Evolutionary conservation across 108 stramenopile genomes (phyloP), one percentile per base, ranked within the genome.

Genomic region (Epithemia pelagica): DNA sequence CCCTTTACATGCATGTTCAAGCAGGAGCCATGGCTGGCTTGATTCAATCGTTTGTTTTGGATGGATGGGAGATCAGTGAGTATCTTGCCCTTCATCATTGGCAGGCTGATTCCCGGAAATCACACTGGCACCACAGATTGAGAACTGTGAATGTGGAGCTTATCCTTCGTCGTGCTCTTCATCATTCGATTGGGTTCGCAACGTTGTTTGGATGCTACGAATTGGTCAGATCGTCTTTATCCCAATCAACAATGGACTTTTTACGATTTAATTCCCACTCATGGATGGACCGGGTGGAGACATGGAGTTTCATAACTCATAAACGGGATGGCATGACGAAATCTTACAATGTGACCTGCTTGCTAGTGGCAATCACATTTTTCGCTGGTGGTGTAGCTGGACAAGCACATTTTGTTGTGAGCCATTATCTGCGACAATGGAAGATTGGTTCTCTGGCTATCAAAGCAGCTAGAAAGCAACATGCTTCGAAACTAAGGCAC

Each of bases 131-230:
- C 37, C 37, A 46, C 37, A 46, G 15, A 10, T 15, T 46, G 37
- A 46, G 5, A 46, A 20, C 3, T 28, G 28, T 28, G 28, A 60
- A 60, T 28, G 25, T 60, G 27, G 28, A 60, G 21, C 28, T 60
- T 2, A 30, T 60, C 1, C 30, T 30, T 3, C 59, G 59, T 30
- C 59, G 59, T 30, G 28, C 21, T 28, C 1, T 60, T 2, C 59
- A 60, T 10, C 27, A 30, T 60, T 23, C 59, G 21, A 30, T 30
- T 30, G 30, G 59, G 2, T 30, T 30, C 28, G 18, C 59, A 19
- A 60, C 59, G 18, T 60, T 60, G 28, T 60, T 60, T 10, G 59
- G 59, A 27, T 28, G 28, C 25, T 60, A 60, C 30, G 59, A 60
- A 27, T 1, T 28, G 18, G 21, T 60, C 2, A 23, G 26, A 2